These are phyloP conservation scores for Zymoseptoria ardabiliae DNA, from an alignment of 2,329 filamentous ascomycete species.

Conservation along the genomic window DNA sequence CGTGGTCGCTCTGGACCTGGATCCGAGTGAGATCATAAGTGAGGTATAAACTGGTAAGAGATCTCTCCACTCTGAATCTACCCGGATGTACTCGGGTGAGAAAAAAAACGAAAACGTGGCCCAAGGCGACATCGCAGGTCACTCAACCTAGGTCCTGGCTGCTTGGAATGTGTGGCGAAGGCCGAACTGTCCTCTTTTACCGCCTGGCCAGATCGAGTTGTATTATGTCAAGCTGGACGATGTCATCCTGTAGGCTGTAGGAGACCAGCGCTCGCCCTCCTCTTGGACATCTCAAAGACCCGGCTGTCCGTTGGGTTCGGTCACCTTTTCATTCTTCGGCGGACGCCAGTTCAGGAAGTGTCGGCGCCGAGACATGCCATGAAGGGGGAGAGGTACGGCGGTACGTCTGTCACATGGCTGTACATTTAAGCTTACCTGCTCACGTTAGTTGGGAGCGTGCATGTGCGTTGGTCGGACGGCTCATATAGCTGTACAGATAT, in stretches of 20 bases:
- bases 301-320: slow-evolving; percentile 15
- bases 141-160: neutral
- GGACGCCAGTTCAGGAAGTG: slow-evolving; percentile 26
- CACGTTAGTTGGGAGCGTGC: too few relatives aligned
- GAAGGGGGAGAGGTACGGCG: neutral
- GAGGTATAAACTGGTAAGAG: neutral
- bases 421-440: too few relatives aligned
- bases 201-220: slow-evolving; percentile 25
- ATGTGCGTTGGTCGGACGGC: neutral
- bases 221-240: slow-evolving; percentile 24
- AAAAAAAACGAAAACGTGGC: neutral
- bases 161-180: slow-evolving; percentile 13
- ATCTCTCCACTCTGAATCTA: neutral
- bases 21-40: neutral
- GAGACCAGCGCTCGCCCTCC: slow-evolving; percentile 22
- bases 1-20: neutral
- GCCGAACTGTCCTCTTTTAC: slow-evolving; percentile 11
- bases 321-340: slow-evolving; percentile 4
- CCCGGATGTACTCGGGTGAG: neutral
- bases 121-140: slow-evolving; percentile 5
- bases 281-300: slow-evolving; percentile 22
- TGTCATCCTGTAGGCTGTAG: slow-evolving; percentile 21
- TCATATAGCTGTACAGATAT: neutral
- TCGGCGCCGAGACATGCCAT: slow-evolving; percentile 4
- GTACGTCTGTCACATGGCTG: too few relatives aligned